These are phyloP conservation scores for Starmerella apis DNA, from an alignment of 805 yeast species.

Conservation along the genomic window DNA sequence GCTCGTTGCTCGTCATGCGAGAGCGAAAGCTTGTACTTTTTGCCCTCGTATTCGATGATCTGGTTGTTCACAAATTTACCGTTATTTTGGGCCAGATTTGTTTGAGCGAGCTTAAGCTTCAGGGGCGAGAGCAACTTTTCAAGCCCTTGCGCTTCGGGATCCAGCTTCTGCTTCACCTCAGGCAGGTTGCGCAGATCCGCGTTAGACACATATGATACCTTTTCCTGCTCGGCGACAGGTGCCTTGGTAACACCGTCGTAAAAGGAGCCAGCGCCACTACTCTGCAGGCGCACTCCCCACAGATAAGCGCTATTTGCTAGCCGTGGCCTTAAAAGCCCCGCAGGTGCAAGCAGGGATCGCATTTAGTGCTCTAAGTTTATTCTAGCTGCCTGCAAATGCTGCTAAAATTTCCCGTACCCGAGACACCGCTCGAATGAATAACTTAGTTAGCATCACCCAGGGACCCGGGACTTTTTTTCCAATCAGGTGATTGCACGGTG, in stretches of 20 bases:
- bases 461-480: too few species aligned
- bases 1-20: slow-evolving; percentile 57
- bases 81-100: slow-evolving; percentile 51
- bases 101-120: slow-evolving; percentile 52
- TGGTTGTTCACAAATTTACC: slow-evolving; percentile 59
- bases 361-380: neutral
- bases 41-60: slow-evolving; percentile 39
- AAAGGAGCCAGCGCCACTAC: slow-evolving; percentile 13
- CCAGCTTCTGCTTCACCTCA: slow-evolving; percentile 23
- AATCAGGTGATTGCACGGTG: too few species aligned
- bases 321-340: neutral
- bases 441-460: too few species aligned
- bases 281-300: slow-evolving; percentile 12
- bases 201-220: slow-evolving; percentile 18
- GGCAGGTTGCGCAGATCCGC: slow-evolving; percentile 24
- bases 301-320: neutral
- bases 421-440: too few species aligned
- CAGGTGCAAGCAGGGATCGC: neutral
- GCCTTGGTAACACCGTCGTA: slow-evolving; percentile 11
- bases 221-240: neutral
- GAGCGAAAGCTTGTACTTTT: slow-evolving; percentile 46
- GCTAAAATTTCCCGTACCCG: neutral
- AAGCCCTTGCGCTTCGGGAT: slow-evolving; percentile 44
- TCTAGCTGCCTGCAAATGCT: neutral
- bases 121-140: slow-evolving; percentile 51